These are phyloP conservation scores for Licmophora abbreviata DNA, from an alignment of 108 stramenopile species.

Conservation along the genomic window DNA sequence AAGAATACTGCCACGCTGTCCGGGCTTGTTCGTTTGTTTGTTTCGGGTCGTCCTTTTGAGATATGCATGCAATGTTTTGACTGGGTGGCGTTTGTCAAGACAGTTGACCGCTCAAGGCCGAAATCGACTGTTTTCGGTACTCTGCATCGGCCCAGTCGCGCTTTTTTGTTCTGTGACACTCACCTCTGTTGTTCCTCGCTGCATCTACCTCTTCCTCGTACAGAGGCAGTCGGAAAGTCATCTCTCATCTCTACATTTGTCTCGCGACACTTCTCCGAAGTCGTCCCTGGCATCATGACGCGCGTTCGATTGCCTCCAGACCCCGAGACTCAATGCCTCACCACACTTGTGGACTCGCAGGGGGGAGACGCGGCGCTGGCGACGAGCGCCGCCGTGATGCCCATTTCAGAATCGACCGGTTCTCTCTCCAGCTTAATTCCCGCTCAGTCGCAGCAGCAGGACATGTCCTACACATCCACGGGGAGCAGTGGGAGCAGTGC, in stretches of 20 bases:
- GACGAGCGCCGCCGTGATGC: conserved; percentile 26
- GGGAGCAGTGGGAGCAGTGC: not conserved
- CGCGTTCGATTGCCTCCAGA: conserved; percentile 70
- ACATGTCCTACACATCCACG: not conserved
- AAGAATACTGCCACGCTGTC: too few species aligned
- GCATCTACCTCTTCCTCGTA: conserved; percentile 6
- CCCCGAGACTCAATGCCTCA: conserved; percentile 48
- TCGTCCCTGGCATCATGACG: conserved; percentile 71
- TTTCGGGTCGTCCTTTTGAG: too few species aligned
- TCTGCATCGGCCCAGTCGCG: not conserved
- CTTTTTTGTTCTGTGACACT: too few species aligned
- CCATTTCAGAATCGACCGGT: conserved; percentile 5
- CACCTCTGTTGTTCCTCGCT: conserved; percentile 9
- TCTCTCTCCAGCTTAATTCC: not conserved
- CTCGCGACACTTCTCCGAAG: conserved; percentile 73
- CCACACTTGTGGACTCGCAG: conserved; percentile 79
- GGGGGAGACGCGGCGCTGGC: conserved; percentile 58
- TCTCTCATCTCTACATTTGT: conserved; percentile 80
- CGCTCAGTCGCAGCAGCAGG: not conserved
- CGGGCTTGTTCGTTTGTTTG: too few species aligned
- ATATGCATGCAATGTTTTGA: too few species aligned
- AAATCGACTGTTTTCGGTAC: too few species aligned
- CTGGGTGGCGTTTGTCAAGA: too few species aligned
- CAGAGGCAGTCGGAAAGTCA: conserved; percentile 83
- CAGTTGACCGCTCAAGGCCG: too few species aligned